These are phyloP conservation scores for Boletellus deceptivus DNA, from an alignment of 1,284 basidiomycete genomes.

Conservation along the genomic window DNA sequence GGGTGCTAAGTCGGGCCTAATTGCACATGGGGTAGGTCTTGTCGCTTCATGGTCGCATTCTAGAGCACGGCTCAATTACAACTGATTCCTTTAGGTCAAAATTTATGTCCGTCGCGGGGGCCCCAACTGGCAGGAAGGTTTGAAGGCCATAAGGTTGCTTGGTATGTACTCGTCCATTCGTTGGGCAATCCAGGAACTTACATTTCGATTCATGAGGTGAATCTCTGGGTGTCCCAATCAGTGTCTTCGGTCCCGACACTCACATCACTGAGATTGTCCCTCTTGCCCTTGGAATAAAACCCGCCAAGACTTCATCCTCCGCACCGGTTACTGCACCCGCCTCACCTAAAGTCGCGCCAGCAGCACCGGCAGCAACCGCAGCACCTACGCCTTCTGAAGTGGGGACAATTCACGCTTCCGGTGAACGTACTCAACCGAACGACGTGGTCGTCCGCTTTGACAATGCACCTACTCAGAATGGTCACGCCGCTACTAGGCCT, in stretches of 20 bases:
- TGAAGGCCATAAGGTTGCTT: conserved; percentile 97
- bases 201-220: conserved; percentile 49
- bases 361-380: conserved; percentile 22
- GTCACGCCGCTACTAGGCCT: conserved; percentile 51
- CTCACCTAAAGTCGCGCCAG: conserved; percentile 37
- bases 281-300: conserved; percentile 86
- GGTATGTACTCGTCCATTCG: conserved; percentile 35
- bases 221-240: conserved; percentile 95
- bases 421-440: conserved; percentile 79
- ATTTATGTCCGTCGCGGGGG: conserved; percentile 98
- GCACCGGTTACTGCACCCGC: conserved; percentile 40
- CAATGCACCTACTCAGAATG: conserved; percentile 36
- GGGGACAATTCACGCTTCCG: conserved; percentile 77
- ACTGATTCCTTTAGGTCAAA: conserved; percentile 53
- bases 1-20: conserved; percentile 86
- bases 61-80: background rate
- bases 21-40: conserved; percentile 53
- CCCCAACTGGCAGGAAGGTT: conserved; percentile 99
- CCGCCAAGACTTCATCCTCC: conserved; percentile 38
- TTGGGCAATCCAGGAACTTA: background rate
- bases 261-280: conserved; percentile 99
- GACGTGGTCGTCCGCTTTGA: conserved; percentile 92
- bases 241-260: conserved; percentile 96
- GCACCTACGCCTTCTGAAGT: conserved; percentile 45
- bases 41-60: background rate